Evolutionary conservation across 2,329 filamentous ascomycete genomes (phyloP).

Genomic region (Exophiala alcalophila): DNA sequence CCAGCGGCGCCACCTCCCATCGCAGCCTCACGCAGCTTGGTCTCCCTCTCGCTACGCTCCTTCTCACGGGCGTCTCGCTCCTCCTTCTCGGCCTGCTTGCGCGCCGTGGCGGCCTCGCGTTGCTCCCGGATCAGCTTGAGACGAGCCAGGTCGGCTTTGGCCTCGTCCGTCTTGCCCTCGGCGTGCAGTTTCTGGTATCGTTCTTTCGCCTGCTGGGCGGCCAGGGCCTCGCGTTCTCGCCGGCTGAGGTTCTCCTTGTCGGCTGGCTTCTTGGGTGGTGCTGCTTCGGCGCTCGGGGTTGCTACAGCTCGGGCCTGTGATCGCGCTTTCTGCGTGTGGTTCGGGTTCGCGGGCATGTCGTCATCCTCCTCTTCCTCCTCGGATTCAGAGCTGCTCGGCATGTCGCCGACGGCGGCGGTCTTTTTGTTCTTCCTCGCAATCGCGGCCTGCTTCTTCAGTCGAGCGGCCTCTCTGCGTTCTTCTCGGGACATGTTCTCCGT

Average conservation of each 20-base stretch:
- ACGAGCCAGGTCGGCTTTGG: slow-evolving; percentile 81
- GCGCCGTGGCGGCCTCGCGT: slow-evolving; percentile 75
- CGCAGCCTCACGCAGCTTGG: slow-evolving; percentile 40
- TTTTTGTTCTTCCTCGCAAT: slow-evolving; percentile 71
- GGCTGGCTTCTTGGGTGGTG: slow-evolving; percentile 60
- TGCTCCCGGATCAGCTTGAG: slow-evolving; percentile 79
- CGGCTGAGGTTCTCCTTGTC: slow-evolving; percentile 59
- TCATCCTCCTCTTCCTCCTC: slow-evolving; percentile 41
- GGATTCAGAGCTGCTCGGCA: slow-evolving; percentile 64
- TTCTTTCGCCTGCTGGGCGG: slow-evolving; percentile 85
- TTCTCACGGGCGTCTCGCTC: slow-evolving; percentile 44
- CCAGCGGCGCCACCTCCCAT: slow-evolving; percentile 33
- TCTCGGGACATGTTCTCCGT: slow-evolving; percentile 71
- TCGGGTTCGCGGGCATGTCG: slow-evolving; percentile 74
- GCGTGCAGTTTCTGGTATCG: slow-evolving; percentile 88
- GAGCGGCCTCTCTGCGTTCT: slow-evolving; percentile 80
- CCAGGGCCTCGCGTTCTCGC: slow-evolving; percentile 72
- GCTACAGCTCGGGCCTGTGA: slow-evolving; percentile 57
- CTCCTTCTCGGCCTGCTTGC: slow-evolving; percentile 73
- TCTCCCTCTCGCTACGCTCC: slow-evolving; percentile 39
- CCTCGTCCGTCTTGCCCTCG: slow-evolving; percentile 94
- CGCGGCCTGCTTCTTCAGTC: slow-evolving; percentile 86
- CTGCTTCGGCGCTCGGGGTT: slow-evolving; percentile 40
- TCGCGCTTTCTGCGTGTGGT: slow-evolving; percentile 67
- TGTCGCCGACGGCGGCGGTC: slow-evolving; percentile 75